Evolutionary conservation across 1,284 basidiomycete genomes (phyloP), one percentile per base, ranked within the genome.

Genomic region (Apiotrichum gracile): DNA sequence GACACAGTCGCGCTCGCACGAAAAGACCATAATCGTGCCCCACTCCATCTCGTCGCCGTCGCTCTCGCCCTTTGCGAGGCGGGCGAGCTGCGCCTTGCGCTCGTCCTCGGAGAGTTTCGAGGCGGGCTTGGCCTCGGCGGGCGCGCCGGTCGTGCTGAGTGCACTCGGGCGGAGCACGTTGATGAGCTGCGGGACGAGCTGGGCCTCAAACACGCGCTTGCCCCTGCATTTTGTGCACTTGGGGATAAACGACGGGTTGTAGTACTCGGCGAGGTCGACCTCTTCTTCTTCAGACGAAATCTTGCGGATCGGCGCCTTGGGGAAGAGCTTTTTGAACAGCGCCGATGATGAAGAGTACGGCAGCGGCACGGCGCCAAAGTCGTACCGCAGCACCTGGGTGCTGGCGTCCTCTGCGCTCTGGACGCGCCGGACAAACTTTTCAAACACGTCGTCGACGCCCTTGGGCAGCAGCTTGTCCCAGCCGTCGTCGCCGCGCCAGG

Each of bases 351-450:
- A 64, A 4, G 69, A 69, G 59, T 76, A 76, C 2, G 74, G 70
- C 16, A 76, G 52, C 3, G 75, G 75, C 7, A 70, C 60, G 17
- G 70, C 68, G 37, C 67, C 69, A 25, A 76, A 68, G 53, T 76
- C 75, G 54, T 76, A 76, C 65, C 74, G 63, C 42, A 76, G 54
- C 0, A 76, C 75, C 61, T 76, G 75, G 45, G 55, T 59, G 16
- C 52, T 27, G 6, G 65, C 73, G 24, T 67, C 72, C 31, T 74
- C 72, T 9, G 74, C 73, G 2, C 52, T 49, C 35, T 69, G 61
- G 22, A 76, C 50, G 38, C 73, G 54, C 22, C 63, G 60, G 4
- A 74, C 66, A 43, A 75, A 76, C 9, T 64, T 53, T 57, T 76
- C 73, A 52, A 76, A 76, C 21, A 74, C 67, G 57, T 74, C 72